Percentiles rank a stretch among this genome's conserved stretches.
Evolutionary conservation across 2,329 filamentous ascomycete species (phyloP).

Genomic region (Sarocladiaceae sp.): DNA sequence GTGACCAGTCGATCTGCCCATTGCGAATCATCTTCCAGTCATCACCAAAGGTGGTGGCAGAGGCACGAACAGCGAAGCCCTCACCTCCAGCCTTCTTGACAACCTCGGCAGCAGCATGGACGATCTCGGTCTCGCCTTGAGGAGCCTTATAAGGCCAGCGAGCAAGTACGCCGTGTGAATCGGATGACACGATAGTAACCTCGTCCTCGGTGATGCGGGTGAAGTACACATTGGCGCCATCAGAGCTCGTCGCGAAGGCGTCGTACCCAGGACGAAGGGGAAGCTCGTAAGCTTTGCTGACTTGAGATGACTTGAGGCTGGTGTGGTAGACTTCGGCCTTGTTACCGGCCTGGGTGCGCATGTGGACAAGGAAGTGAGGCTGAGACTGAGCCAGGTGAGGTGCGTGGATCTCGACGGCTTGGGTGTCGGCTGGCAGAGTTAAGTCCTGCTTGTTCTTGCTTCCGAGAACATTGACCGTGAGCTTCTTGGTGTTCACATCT

Average conservation of each 20-base stretch:
- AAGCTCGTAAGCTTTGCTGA: slow-evolving; percentile 75
- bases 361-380: slow-evolving; percentile 82
- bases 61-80: slow-evolving; percentile 72
- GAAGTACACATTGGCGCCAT: slow-evolving; percentile 81
- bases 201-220: slow-evolving; percentile 73
- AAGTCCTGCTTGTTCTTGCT: slow-evolving; percentile 51
- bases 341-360: slow-evolving; percentile 61
- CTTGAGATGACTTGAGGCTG: slow-evolving; percentile 59
- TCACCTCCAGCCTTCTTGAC: slow-evolving; percentile 59
- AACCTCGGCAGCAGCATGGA: slow-evolving; percentile 76
- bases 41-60: slow-evolving; percentile 57
- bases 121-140: slow-evolving; percentile 35
- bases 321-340: slow-evolving; percentile 85
- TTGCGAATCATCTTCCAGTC: slow-evolving; percentile 85
- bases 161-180: slow-evolving; percentile 68
- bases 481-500: slow-evolving; percentile 51
- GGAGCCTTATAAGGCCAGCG: slow-evolving; percentile 58
- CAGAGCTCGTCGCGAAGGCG: slow-evolving; percentile 71
- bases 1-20: slow-evolving; percentile 71
- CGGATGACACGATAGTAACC: slow-evolving; percentile 66
- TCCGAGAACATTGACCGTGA: slow-evolving; percentile 67
- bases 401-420: slow-evolving; percentile 61
- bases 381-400: slow-evolving; percentile 64
- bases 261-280: slow-evolving; percentile 64
- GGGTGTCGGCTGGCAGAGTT: slow-evolving; percentile 38